A percentile compares a stretch with the other conserved stretches of the same genome.
Evolutionary conservation across 306 rosid species (phyloP).

Genomic region (Abrus precatorius): DNA sequence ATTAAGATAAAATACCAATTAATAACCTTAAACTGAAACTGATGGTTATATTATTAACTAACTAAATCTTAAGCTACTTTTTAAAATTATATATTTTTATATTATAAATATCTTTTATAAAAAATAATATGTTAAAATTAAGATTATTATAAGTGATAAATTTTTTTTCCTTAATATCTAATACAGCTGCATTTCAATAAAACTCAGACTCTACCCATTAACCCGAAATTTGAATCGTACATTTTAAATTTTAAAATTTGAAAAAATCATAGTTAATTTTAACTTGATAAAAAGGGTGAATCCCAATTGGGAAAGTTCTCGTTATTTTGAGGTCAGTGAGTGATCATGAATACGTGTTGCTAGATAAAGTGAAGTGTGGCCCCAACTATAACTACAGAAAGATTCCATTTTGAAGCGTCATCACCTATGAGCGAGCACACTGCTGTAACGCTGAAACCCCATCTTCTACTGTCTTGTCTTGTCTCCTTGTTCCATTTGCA

Average conservation of each 20-base stretch:
- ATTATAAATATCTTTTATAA: too few relatives aligned
- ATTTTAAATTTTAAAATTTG: too few relatives aligned
- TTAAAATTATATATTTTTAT: too few relatives aligned
- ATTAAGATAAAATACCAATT: not conserved
- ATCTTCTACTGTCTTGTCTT: constrained; percentile 9
- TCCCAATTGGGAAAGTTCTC: not conserved
- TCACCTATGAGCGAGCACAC: constrained; percentile 10
- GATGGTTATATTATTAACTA: not conserved
- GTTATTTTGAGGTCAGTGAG: not conserved
- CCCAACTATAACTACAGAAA: not conserved
- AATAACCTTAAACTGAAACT: not conserved
- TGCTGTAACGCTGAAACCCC: constrained; percentile 15
- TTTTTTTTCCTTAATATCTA: too few relatives aligned
- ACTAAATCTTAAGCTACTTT: too few relatives aligned
- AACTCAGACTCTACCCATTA: too few relatives aligned
- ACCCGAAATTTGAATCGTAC: too few relatives aligned
- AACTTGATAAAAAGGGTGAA: not conserved
- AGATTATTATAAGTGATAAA: too few relatives aligned
- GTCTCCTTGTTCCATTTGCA: not conserved
- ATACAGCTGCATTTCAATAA: too few relatives aligned
- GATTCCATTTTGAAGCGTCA: constrained; percentile 21
- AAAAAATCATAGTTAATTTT: not conserved
- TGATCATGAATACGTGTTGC: not conserved
- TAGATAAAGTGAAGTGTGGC: constrained; percentile 5
- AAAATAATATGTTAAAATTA: too few relatives aligned